phyloP scores from a whole-genome alignment of 257 asterid species.

The Solanum pennellii region DNA sequence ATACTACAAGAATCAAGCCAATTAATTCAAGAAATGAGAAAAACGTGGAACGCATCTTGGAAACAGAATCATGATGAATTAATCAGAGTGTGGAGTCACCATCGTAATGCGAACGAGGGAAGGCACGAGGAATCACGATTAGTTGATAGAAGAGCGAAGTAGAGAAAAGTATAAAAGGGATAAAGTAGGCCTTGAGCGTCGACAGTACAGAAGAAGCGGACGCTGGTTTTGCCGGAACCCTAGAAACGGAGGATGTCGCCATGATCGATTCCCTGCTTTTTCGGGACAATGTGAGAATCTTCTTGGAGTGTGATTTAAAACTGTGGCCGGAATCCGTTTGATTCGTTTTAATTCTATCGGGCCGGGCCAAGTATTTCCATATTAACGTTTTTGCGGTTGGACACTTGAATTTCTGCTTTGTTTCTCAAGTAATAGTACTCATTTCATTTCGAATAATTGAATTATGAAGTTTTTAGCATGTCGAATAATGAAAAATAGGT shows the following conservation, averaged over 20 bases:
- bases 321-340: background rate
- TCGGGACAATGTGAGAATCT: background rate
- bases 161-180: slow-evolving; percentile 59
- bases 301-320: background rate
- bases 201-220: slow-evolving; percentile 17
- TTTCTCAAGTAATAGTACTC: background rate
- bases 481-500: too few species aligned
- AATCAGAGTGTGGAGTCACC: slow-evolving; percentile 22
- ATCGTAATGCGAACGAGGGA: slow-evolving; percentile 73
- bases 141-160: slow-evolving; percentile 67
- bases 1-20: slow-evolving; percentile 33
- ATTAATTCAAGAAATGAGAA: background rate
- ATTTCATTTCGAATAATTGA: too few species aligned
- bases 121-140: slow-evolving; percentile 60
- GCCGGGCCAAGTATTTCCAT: background rate
- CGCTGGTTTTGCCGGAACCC: slow-evolving; percentile 19
- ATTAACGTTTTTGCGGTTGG: background rate
- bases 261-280: background rate
- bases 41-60: background rate
- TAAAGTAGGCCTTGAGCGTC: slow-evolving; percentile 41
- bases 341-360: background rate
- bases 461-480: too few species aligned
- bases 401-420: too few species aligned
- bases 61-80: background rate
- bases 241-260: slow-evolving; percentile 15